Evolutionary conservation across 768 basidiomycete genomes (phyloP), one percentile per base, ranked within the genome.

Genomic region (Termitomyces sp.): DNA sequence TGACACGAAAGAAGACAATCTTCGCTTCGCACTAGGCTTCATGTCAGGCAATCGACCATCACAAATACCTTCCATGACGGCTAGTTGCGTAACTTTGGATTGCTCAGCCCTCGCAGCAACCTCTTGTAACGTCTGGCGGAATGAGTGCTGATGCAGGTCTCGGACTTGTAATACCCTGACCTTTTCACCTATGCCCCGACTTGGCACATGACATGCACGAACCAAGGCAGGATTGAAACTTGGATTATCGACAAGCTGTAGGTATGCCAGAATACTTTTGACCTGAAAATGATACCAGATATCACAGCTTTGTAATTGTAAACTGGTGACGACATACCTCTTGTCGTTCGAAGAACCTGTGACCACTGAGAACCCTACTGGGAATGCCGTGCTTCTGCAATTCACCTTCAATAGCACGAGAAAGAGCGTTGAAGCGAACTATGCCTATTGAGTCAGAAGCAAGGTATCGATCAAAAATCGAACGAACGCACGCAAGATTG

Each of bases 401-500:
- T 0, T 86, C 84, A 14, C 76, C 78, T 70, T 94, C 93, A 34
- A 94, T 78, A 0, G 75, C 73, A 32, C 91, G 79, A 0, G 90
- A 92, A 5, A 92, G 71, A 0, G 91, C 86, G 66, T 88, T 93
- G 62, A 84, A 91, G 28, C 93, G 81, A 40, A 96, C 90, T 91
- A 57, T n/a, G 19, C 26, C 59, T 21, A 26, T 30, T 45, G 11
- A 26, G 12, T 15, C 17, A 11, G 24, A 34, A 45, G 17, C 28
- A 49, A 22, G 5, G 19, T 40, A 17, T 47, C 28, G 37, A 19
- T 30, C 14, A 37, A 5, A 1, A 3, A 22, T n/a, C n/a, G n/a
- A 32, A 21, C 72, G 5, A 24, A 32, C 87, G 61, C 58, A 90
- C 90, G 71, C n/a, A 95, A 76, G n/a, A 95, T 77, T 6, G 82